Evolutionary conservation across 495 filamentous ascomycete species (phyloP).

Genomic region (Beverwykella pulmonaria): DNA sequence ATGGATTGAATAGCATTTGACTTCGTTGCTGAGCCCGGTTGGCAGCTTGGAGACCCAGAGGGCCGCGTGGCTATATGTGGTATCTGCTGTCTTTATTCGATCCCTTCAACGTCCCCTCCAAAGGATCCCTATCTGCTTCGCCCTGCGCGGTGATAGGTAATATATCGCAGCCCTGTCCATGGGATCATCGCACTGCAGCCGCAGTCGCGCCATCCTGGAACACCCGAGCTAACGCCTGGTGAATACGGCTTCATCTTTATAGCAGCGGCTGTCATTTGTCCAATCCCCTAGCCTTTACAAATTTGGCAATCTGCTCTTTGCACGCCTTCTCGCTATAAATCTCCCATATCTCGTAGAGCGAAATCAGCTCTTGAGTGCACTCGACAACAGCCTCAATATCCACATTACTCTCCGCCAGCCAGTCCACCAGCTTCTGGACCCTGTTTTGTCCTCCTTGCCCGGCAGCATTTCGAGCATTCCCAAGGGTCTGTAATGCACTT

Average conservation of each 20-base stretch:
- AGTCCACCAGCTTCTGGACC: slow-evolving; percentile 74
- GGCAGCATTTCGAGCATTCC: slow-evolving; percentile 23
- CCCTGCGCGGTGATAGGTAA: background rate
- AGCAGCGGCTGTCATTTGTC: slow-evolving; percentile 60
- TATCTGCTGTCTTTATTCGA: background rate
- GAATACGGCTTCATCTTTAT: slow-evolving; percentile 8
- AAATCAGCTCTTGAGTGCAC: slow-evolving; percentile 92
- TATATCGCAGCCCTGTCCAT: slow-evolving; percentile 4
- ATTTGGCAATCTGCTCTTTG: slow-evolving; percentile 75
- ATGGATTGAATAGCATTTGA: background rate
- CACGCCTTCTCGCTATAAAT: slow-evolving; percentile 82
- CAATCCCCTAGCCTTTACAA: slow-evolving; percentile 80
- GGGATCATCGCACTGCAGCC: slow-evolving; percentile 20
- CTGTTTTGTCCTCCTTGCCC: slow-evolving; percentile 52
- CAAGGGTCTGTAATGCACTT: slow-evolving; percentile 31
- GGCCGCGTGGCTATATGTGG: background rate
- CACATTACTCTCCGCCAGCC: slow-evolving; percentile 89
- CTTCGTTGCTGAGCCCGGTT: background rate
- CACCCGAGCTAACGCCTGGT: background rate
- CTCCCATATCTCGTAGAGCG: slow-evolving; percentile 91
- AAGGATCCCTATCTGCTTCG: background rate
- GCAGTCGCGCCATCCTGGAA: background rate
- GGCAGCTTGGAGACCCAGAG: background rate
- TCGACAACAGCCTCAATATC: slow-evolving; percentile 92
- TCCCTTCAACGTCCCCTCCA: background rate